Evolutionary conservation across 1,284 basidiomycete genomes (phyloP).

Genomic region (Trametes hirsuta): DNA sequence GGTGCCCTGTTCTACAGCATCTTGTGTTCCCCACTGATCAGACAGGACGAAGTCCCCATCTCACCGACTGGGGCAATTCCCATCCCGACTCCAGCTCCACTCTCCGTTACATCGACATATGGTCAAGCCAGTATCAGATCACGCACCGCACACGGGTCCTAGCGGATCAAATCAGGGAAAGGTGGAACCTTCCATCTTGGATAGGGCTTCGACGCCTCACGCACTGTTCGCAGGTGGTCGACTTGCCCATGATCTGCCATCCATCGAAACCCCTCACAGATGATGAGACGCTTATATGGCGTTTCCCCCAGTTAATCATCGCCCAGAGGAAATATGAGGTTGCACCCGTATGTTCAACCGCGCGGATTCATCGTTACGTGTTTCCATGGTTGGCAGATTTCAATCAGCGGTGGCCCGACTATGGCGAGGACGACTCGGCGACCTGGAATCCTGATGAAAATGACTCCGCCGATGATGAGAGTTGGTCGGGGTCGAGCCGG

Average conservation of each 20-base stretch:
- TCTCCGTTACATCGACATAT: slow-evolving; percentile 15
- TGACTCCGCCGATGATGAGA: not conserved
- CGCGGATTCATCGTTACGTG: too few species aligned
- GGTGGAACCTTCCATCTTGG: not conserved
- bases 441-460: not conserved
- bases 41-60: not conserved
- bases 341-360: not conserved
- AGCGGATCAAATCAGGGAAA: not conserved
- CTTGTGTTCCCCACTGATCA: slow-evolving; percentile 6
- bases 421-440: not conserved
- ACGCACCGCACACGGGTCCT: too few species aligned
- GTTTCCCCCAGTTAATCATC: not conserved
- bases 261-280: not conserved
- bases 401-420: too few species aligned
- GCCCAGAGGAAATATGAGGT: slow-evolving; percentile 4
- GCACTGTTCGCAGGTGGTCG: not conserved
- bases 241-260: slow-evolving; percentile 16
- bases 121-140: not conserved
- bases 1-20: slow-evolving; percentile 17
- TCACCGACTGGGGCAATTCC: too few species aligned
- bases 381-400: too few species aligned
- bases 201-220: slow-evolving; percentile 2
- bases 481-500: not conserved
- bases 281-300: slow-evolving; percentile 2
- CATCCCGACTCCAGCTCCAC: not conserved